A percentile compares a stretch with the other conserved stretches of the same genome.
These are phyloP conservation scores for Lactarius indigo DNA, from an alignment of 768 basidiomycete species.

Conservation along the genomic window DNA sequence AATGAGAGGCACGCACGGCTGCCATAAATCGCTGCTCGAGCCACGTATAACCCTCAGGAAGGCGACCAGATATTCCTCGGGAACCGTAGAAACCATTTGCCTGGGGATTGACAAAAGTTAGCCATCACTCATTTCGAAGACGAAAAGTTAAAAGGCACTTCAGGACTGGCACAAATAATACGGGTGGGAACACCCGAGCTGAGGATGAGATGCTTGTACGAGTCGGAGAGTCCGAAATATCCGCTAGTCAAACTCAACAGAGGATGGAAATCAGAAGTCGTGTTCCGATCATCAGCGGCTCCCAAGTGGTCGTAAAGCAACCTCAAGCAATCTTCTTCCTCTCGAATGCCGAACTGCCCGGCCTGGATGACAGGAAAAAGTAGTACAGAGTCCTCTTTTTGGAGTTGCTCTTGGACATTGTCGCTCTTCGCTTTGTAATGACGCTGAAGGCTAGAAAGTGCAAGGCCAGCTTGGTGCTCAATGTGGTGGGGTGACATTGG, in stretches of 20 bases:
- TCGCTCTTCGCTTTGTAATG: constrained; percentile 25
- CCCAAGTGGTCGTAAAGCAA: constrained; percentile 48
- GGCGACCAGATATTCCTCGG: constrained; percentile 82
- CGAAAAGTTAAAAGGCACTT: constrained; percentile 44
- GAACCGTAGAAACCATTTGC: constrained; percentile 97
- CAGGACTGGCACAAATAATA: constrained; percentile 83
- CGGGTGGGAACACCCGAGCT: constrained; percentile 54
- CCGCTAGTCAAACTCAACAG: constrained; percentile 85
- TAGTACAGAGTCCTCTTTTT: constrained; percentile 40
- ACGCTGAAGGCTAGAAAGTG: constrained; percentile 59
- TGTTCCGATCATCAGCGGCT: neutral
- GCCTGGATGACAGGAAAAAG: constrained; percentile 86
- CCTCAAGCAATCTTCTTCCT: constrained; percentile 69
- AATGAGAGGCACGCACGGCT: constrained; percentile 47
- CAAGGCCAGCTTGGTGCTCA: constrained; percentile 52
- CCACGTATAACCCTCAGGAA: constrained; percentile 93
- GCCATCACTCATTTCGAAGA: constrained; percentile 8
- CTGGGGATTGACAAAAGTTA: constrained; percentile 38
- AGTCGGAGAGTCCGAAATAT: constrained; percentile 84
- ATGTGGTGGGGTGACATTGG: constrained; percentile 67
- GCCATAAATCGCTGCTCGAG: constrained; percentile 82
- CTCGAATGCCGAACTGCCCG: constrained; percentile 80
- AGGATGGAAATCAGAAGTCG: constrained; percentile 32
- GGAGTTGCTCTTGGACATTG: constrained; percentile 15
- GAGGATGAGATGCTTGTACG: constrained; percentile 74